A percentile compares a stretch with the other conserved stretches of the same genome.
These are phyloP conservation scores for Jackrogersella multiformis DNA, from an alignment of 495 filamentous ascomycete genomes.

Conservation along the genomic window DNA sequence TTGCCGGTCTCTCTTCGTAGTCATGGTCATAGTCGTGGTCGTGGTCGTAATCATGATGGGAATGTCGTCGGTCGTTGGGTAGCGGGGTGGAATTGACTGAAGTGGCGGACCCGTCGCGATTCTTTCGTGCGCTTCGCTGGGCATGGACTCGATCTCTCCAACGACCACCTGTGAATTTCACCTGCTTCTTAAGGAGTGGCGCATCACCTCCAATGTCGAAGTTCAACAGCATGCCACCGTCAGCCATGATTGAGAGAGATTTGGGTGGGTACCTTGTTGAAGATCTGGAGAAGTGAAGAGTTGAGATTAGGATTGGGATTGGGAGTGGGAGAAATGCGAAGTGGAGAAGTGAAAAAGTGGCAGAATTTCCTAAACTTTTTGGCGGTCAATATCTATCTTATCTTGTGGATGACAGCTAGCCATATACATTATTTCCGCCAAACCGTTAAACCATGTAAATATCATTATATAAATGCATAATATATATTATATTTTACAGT, in stretches of 20 bases:
- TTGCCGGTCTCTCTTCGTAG: constrained; percentile 47
- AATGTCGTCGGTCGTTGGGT: constrained; percentile 32
- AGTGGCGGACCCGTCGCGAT: constrained; percentile 46
- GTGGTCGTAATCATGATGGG: constrained; percentile 30
- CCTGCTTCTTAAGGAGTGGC: constrained; percentile 63
- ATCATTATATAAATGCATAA: too few species aligned
- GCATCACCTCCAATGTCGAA: constrained; percentile 78
- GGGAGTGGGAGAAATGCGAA: background rate
- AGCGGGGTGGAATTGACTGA: constrained; percentile 43
- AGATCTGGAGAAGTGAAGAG: constrained; percentile 7
- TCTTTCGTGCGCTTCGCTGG: constrained; percentile 72
- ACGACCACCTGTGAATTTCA: constrained; percentile 83
- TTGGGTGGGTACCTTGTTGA: constrained; percentile 2
- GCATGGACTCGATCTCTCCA: constrained; percentile 90
- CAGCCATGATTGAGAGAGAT: constrained; percentile 69
- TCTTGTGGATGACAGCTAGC: background rate
- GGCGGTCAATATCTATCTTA: constrained; percentile 14
- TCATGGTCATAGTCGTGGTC: background rate
- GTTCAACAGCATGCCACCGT: constrained; percentile 95
- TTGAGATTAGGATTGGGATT: too few species aligned
- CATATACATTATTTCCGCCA: background rate
- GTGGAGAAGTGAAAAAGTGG: constrained; percentile 19
- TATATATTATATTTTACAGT: too few species aligned
- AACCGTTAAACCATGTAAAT: too few species aligned
- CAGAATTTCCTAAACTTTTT: constrained; percentile 46